Conservation (phyloP, 1,284 basidiomycete species). For the Fomitopsis palustris region DNA sequence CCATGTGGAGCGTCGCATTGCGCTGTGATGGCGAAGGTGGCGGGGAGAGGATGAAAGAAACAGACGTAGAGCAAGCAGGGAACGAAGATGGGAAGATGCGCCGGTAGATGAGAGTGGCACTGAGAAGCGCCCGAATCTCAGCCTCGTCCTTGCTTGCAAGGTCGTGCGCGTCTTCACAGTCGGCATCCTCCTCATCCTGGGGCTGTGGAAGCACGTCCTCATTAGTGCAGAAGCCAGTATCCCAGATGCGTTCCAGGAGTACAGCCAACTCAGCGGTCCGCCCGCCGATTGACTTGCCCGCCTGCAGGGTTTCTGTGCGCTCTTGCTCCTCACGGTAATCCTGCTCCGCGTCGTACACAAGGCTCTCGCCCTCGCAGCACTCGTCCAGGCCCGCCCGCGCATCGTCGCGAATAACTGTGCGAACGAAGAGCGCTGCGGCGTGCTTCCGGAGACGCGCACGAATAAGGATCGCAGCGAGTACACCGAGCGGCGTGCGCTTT, state of each 20-base stretch:
- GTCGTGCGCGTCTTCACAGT: constrained; percentile 32
- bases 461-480: constrained; percentile 47
- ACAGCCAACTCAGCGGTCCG: constrained; percentile 48
- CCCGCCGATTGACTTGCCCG: constrained; percentile 60
- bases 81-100: constrained; percentile 50
- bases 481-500: constrained; percentile 41
- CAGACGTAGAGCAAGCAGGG: constrained; percentile 25
- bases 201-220: constrained; percentile 24
- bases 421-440: constrained; percentile 48
- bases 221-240: constrained; percentile 28
- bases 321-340: constrained; percentile 33
- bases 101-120: constrained; percentile 53
- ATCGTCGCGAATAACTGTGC: constrained; percentile 35
- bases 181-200: constrained; percentile 22
- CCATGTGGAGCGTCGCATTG: constrained; percentile 36
- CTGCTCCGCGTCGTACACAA: constrained; percentile 32
- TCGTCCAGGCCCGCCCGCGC: constrained; percentile 11
- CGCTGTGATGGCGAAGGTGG: constrained; percentile 50
- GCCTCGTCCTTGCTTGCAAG: constrained; percentile 32
- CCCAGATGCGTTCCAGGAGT: constrained; percentile 52
- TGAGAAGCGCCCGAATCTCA: constrained; percentile 50
- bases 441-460: constrained; percentile 48
- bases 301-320: constrained; percentile 46
- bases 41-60: constrained; percentile 48
- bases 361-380: constrained; percentile 22